phyloP scores from a whole-genome alignment of 1,284 basidiomycete species.

The Peniophora sp. region DNA sequence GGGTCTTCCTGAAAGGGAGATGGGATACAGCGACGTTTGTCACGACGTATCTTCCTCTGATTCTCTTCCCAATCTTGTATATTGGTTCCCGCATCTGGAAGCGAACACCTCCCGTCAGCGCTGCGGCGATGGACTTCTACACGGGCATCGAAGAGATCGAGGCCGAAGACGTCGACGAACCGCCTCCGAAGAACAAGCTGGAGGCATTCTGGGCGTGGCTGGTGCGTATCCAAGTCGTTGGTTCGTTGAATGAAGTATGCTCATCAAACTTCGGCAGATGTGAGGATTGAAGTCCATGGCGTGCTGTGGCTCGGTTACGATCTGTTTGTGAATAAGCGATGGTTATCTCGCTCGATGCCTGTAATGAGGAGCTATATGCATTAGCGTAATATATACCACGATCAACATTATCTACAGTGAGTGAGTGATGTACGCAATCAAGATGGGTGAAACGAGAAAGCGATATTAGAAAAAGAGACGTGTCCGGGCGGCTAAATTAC shows the following conservation, averaged over 20 bases:
- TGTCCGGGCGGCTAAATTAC: background rate
- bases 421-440: no score
- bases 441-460: no score
- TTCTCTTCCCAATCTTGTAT: conserved; percentile 74
- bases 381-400: no score
- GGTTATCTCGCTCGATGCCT: no score
- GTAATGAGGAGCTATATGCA: no score
- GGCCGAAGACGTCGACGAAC: conserved; percentile 63
- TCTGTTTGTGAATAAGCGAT: no score
- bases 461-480: no score
- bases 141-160: conserved; percentile 67
- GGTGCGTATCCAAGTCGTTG: conserved; percentile 34
- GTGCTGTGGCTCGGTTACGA: no score
- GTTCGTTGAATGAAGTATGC: no score
- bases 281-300: no score
- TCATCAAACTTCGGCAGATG: no score
- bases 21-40: conserved; percentile 48
- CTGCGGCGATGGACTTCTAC: conserved; percentile 75
- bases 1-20: conserved; percentile 64
- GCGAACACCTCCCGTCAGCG: conserved; percentile 34
- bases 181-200: conserved; percentile 54
- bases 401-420: no score
- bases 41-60: conserved; percentile 64
- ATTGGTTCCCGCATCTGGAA: conserved; percentile 46
- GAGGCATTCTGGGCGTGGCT: conserved; percentile 71